Conservation (phyloP, 2,329 filamentous ascomycete genomes). For the Colletotrichum sp. region DNA sequence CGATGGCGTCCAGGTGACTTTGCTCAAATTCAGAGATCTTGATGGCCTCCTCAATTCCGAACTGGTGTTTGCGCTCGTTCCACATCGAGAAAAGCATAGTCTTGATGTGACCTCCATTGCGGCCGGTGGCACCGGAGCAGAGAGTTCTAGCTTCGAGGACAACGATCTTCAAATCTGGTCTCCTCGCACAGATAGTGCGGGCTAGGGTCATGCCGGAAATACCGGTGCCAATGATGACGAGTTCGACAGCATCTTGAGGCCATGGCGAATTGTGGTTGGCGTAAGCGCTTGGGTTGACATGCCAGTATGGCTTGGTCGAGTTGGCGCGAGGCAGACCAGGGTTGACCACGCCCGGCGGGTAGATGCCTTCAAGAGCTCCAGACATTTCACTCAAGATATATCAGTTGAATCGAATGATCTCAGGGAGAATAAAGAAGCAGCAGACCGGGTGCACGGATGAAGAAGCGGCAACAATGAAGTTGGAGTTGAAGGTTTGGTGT, state of each 20-base stretch:
- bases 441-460: not conserved
- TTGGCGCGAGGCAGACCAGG: conserved; percentile 21
- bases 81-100: conserved; percentile 15
- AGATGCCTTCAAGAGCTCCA: conserved; percentile 22
- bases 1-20: conserved; percentile 3
- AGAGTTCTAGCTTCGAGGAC: not conserved
- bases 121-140: not conserved
- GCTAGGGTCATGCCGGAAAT: conserved; percentile 20
- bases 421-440: not conserved
- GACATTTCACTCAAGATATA: conserved; percentile 11
- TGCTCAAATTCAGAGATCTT: conserved; percentile 13
- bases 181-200: conserved; percentile 19
- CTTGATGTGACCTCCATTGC: conserved; percentile 20
- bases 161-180: not conserved
- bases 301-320: conserved; percentile 24
- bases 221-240: conserved; percentile 26
- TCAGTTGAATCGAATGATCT: not conserved
- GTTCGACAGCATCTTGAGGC: conserved; percentile 9
- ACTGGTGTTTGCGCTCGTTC: conserved; percentile 11
- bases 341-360: conserved; percentile 24
- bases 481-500: not conserved
- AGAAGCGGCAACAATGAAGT: not conserved
- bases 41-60: conserved; percentile 16
- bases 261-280: conserved; percentile 20
- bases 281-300: not conserved